Evolutionary conservation across 116 monocot genomes (phyloP).

Genomic region (Dioscorea cayenensis): DNA sequence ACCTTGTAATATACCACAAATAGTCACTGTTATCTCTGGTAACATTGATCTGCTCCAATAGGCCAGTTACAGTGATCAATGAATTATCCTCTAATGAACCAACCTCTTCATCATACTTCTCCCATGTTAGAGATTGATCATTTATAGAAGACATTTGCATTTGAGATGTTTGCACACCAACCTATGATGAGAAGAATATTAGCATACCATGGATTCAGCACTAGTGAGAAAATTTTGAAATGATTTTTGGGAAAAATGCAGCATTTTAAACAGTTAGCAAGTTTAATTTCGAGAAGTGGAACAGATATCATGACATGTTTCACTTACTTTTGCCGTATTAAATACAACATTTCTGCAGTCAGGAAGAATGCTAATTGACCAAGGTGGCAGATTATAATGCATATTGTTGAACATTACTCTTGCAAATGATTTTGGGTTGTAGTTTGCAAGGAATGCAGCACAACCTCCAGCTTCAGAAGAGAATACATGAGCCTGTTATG

Average conservation of each 20-base stretch:
- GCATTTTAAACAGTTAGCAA: not conserved
- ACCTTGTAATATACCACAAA: conserved; percentile 97
- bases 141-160: conserved; percentile 75
- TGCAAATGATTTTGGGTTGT: conserved; percentile 51
- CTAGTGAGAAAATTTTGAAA: too few relatives aligned
- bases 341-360: conserved; percentile 85
- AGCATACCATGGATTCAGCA: not conserved
- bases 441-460: conserved; percentile 97
- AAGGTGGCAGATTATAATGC: conserved; percentile 90
- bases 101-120: conserved; percentile 89
- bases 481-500: conserved; percentile 78
- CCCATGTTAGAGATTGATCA: conserved; percentile 60
- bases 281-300: not conserved
- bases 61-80: conserved; percentile 55
- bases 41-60: conserved; percentile 93
- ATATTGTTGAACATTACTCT: conserved; percentile 78
- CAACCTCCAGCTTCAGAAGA: conserved; percentile 64
- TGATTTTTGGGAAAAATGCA: not conserved
- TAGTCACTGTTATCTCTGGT: conserved; percentile 93
- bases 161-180: conserved; percentile 93
- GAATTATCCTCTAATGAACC: conserved; percentile 57
- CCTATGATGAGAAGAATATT: conserved; percentile 22
- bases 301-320: not conserved
- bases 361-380: conserved; percentile 95
- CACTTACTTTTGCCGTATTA: conserved; percentile 75